These are phyloP conservation scores for Psilocybe subaeruginosa DNA, from an alignment of 768 basidiomycete species.

Conservation along the genomic window DNA sequence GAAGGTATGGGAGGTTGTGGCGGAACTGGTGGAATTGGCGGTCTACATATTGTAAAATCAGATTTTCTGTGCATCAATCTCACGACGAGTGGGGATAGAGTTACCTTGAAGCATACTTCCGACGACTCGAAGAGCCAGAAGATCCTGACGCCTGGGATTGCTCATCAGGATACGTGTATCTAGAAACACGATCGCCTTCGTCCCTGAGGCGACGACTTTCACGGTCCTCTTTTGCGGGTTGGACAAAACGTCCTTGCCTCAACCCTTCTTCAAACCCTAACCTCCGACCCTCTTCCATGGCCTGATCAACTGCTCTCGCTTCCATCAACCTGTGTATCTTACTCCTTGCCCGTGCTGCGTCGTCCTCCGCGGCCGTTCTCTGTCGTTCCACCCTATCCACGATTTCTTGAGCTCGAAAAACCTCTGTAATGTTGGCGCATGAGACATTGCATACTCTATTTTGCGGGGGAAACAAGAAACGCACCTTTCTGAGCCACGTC, in stretches of 20 bases:
- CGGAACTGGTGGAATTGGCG: background rate
- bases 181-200: constrained; percentile 11
- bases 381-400: constrained; percentile 51
- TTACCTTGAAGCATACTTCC: background rate
- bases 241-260: constrained; percentile 28
- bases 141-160: background rate
- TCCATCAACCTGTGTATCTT: constrained; percentile 48
- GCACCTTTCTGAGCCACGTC: constrained; percentile 56
- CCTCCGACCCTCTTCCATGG: constrained; percentile 56
- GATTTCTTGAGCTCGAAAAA: constrained; percentile 54
- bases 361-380: constrained; percentile 50
- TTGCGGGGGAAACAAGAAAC: background rate
- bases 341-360: constrained; percentile 46
- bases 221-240: constrained; percentile 6
- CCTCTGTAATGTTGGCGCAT: constrained; percentile 35
- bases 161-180: constrained; percentile 10
- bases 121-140: background rate
- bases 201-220: background rate
- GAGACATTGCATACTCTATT: background rate
- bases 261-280: constrained; percentile 55
- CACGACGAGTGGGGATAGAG: background rate
- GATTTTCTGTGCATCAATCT: no score
- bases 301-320: constrained; percentile 48
- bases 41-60: background rate
- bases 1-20: background rate